Base-by-base conservation (phyloP, 306 rosid species). In the Vigna nakashimae region DNA sequence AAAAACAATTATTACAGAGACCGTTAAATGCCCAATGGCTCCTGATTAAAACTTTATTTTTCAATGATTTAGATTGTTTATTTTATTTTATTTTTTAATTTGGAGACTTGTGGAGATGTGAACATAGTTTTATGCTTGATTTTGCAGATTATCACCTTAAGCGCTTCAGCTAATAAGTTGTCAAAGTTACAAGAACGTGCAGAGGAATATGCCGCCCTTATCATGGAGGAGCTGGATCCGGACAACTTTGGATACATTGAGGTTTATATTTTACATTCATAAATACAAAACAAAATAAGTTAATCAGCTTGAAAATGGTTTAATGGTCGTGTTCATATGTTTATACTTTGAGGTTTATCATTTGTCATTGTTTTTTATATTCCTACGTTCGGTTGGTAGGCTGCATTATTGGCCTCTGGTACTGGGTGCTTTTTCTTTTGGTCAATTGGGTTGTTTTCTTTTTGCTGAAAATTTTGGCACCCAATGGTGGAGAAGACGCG, bases 221-320 rank as follows among this genome's bases (percentile, higher is more conserved):
- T 94, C 81, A 94, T 90, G 90, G 98, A 94, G 87, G 98, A 94
- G 86, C 85, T 91, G 68, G 98, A 94, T 40, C 97, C 90, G n/a
- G 69, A 78, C 84, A 84, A 87, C 80, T 83, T 89, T 43, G 98
- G 97, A 69, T 87, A 82, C 66, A 85, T 94, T 80, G 96, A 90
- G 92, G 98, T 90, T 80, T 48, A 1, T 59, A 11, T 59, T 82
- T 51, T 53, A 52, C 15, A 42, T 65, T 14, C 3, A 45, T 26
- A 56, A 57, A 46, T 32, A 57, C 26, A 46, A 45, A 68, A 78
- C 36, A 77, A 67, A 76, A 20, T 34, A 49, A 63, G 42, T 49
- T 52, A 30, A 55, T 16, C 15, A 18, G 42, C 36, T 69, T 18
- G 32, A 60, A 79, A 69, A 20, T 74, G 26, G 11, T 20, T 60